Conservation (phyloP, 2,329 filamentous ascomycete genomes). For the Epichloe aotearoae region DNA sequence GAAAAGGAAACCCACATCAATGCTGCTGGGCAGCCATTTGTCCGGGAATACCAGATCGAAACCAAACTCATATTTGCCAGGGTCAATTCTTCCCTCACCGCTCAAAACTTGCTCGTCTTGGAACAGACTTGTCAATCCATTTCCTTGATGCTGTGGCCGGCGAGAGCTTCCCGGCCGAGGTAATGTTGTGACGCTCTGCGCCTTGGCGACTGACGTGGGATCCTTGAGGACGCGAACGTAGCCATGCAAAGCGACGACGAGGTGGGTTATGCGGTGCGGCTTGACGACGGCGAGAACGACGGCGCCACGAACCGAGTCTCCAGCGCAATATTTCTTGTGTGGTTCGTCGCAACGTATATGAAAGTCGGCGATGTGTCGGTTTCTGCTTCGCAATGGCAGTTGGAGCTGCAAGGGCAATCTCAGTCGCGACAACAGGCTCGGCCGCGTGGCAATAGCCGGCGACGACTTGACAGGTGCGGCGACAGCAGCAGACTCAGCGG, state of each 20-base stretch:
- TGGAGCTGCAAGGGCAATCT: constrained; percentile 29
- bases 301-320: constrained; percentile 59
- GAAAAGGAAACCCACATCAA: constrained; percentile 55
- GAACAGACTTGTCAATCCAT: constrained; percentile 69
- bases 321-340: constrained; percentile 61
- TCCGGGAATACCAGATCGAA: constrained; percentile 60
- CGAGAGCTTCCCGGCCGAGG: constrained; percentile 23
- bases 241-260: constrained; percentile 65
- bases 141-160: constrained; percentile 51
- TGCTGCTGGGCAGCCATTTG: constrained; percentile 70
- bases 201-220: constrained; percentile 41
- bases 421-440: constrained; percentile 38
- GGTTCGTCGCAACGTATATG: constrained; percentile 66
- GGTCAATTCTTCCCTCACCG: constrained; percentile 61
- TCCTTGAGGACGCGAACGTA: constrained; percentile 70
- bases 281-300: constrained; percentile 63
- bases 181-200: constrained; percentile 30
- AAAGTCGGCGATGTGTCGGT: constrained; percentile 62
- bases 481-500: constrained; percentile 19
- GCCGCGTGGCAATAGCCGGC: constrained; percentile 14
- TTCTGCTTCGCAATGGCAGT: constrained; percentile 36
- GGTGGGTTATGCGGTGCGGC: constrained; percentile 64
- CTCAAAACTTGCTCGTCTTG: constrained; percentile 72
- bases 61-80: constrained; percentile 67
- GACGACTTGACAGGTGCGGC: constrained; percentile 1